phyloP scores from a whole-genome alignment of 306 rosid species.

The Boehmeria nivea region DNA sequence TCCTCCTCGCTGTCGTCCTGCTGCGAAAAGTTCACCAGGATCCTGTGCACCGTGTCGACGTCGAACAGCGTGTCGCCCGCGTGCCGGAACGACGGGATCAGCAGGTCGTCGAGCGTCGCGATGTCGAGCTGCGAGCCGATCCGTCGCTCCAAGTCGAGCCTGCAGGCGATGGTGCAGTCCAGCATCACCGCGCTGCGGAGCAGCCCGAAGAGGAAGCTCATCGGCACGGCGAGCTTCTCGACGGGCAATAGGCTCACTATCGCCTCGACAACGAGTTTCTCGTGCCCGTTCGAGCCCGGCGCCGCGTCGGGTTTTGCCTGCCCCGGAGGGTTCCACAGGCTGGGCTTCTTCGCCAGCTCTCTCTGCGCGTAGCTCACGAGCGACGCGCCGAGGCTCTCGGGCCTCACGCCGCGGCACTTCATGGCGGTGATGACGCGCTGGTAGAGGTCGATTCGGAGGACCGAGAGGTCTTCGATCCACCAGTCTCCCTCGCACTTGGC shows the following conservation, averaged over 20 bases:
- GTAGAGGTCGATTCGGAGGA: slow-evolving; percentile 72
- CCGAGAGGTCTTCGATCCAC: slow-evolving; percentile 99
- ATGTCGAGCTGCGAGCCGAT: slow-evolving; percentile 89
- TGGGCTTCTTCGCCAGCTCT: slow-evolving; percentile 77
- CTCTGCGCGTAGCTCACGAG: slow-evolving; percentile 83
- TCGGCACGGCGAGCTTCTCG: slow-evolving; percentile 82
- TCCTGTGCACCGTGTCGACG: slow-evolving; percentile 95
- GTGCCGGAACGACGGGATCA: slow-evolving; percentile 88
- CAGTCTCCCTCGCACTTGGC: slow-evolving; percentile 85
- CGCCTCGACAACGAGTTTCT: slow-evolving; percentile 77
- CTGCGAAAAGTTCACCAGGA: slow-evolving; percentile 82
- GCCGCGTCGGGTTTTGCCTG: too few species aligned
- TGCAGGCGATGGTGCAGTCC: slow-evolving; percentile 63
- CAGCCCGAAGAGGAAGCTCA: slow-evolving; percentile 85
- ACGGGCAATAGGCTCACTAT: slow-evolving; percentile 83
- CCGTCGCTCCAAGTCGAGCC: slow-evolving; percentile 90
- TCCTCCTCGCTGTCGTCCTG: slow-evolving; percentile 96
- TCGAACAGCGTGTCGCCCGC: slow-evolving; percentile 89
- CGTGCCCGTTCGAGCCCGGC: slow-evolving; percentile 56
- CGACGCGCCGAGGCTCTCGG: slow-evolving; percentile 88
- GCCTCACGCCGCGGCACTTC: slow-evolving; percentile 95
- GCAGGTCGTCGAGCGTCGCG: slow-evolving; percentile 88
- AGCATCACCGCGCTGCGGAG: slow-evolving; percentile 87
- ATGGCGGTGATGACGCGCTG: slow-evolving; percentile 85
- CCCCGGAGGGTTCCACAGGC: slow-evolving; percentile 71